Conservation (phyloP, 495 filamentous ascomycete genomes). For the Haplographium delicatum region DNA sequence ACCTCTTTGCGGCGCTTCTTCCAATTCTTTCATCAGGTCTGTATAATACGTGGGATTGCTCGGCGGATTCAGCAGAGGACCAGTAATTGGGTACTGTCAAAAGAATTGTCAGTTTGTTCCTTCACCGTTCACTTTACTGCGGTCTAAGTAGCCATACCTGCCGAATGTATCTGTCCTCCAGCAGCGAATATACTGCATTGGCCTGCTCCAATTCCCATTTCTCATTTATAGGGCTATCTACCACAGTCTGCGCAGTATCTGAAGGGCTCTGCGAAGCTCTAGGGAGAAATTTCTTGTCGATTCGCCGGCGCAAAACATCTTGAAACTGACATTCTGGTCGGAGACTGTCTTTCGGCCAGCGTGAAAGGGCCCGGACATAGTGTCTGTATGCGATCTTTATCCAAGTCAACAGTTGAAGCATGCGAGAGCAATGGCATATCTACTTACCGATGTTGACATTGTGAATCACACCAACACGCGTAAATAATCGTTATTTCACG, state of each 20-base stretch:
- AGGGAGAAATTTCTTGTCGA: slow-evolving; percentile 36
- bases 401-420: too few species aligned
- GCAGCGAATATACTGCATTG: slow-evolving; percentile 68
- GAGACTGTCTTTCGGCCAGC: slow-evolving; percentile 74
- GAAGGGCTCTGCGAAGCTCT: slow-evolving; percentile 21
- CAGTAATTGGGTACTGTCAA: slow-evolving; percentile 57
- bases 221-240: slow-evolving; percentile 23
- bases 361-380: slow-evolving; percentile 61
- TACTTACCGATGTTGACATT: slow-evolving; percentile 21
- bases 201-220: slow-evolving; percentile 50
- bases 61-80: slow-evolving; percentile 57
- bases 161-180: slow-evolving; percentile 67
- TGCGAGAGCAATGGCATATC: neutral
- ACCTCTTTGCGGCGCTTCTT: slow-evolving; percentile 60
- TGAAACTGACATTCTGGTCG: slow-evolving; percentile 76
- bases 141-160: slow-evolving; percentile 35
- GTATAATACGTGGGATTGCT: slow-evolving; percentile 76
- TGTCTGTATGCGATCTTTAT: slow-evolving; percentile 41
- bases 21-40: slow-evolving; percentile 64
- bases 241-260: slow-evolving; percentile 30
- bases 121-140: too few species aligned
- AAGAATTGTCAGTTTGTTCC: neutral
- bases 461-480: slow-evolving; percentile 7
- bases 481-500: too few species aligned
- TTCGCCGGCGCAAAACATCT: slow-evolving; percentile 56